Evolutionary conservation across 495 filamentous ascomycete species (phyloP).

Genomic region (Tetracladium setigerum): DNA sequence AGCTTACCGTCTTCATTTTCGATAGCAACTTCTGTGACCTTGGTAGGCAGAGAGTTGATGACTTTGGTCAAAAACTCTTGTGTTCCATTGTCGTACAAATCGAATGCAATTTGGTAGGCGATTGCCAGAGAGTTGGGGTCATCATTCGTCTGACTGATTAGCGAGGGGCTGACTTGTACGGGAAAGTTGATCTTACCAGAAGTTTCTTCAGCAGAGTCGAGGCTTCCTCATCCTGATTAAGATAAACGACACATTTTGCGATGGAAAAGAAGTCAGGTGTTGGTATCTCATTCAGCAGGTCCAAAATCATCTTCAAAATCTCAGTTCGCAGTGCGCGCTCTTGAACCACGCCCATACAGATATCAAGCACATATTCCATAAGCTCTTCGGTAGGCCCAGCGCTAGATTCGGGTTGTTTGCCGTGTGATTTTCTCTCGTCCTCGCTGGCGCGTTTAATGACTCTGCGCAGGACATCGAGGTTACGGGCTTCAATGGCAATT

Average conservation of each 20-base stretch:
- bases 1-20: constrained; percentile 38
- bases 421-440: constrained; percentile 64
- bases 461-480: constrained; percentile 78
- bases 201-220: constrained; percentile 79
- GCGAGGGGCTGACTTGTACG: background rate
- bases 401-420: constrained; percentile 34
- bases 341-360: constrained; percentile 97
- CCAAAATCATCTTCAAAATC: constrained; percentile 81
- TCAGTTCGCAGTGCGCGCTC: constrained; percentile 74
- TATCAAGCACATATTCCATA: constrained; percentile 91
- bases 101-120: constrained; percentile 96
- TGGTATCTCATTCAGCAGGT: constrained; percentile 79
- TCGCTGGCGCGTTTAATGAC: constrained; percentile 77
- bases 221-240: constrained; percentile 87
- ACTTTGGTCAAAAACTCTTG: constrained; percentile 95
- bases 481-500: constrained; percentile 93
- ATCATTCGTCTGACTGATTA: constrained; percentile 45
- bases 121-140: constrained; percentile 70
- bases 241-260: constrained; percentile 94
- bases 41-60: constrained; percentile 65
- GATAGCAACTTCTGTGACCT: constrained; percentile 39
- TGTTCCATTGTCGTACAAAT: constrained; percentile 95
- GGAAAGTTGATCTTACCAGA: constrained; percentile 31
- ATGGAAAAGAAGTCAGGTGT: constrained; percentile 96
- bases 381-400: constrained; percentile 73